Evolutionary conservation across 768 basidiomycete species (phyloP).

Genomic region (Neoboletus magnificus): DNA sequence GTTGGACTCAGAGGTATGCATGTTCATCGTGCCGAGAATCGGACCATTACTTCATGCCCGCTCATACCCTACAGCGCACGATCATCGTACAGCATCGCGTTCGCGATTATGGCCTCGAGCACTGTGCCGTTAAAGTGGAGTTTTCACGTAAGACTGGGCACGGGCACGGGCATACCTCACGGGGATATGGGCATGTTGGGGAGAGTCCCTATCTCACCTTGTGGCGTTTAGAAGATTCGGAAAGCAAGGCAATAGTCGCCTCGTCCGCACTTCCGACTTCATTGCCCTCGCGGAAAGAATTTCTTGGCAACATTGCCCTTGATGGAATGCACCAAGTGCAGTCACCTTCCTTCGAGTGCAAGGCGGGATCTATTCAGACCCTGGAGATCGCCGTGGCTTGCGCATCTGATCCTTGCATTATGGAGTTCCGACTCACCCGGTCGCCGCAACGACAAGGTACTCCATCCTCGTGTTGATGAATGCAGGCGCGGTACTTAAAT

Average conservation of each 20-base stretch:
- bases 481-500: not conserved
- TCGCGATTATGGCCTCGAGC: slow-evolving; percentile 24
- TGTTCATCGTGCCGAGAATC: not conserved
- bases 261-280: slow-evolving; percentile 8
- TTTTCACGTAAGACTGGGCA: slow-evolving; percentile 1
- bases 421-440: slow-evolving; percentile 19
- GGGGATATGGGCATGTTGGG: slow-evolving; percentile 16
- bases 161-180: not conserved
- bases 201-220: slow-evolving; percentile 13
- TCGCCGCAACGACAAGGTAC: slow-evolving; percentile 22
- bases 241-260: slow-evolving; percentile 3
- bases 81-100: slow-evolving; percentile 22
- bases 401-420: slow-evolving; percentile 18
- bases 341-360: slow-evolving; percentile 15
- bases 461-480: not conserved
- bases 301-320: slow-evolving; percentile 18
- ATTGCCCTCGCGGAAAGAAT: slow-evolving; percentile 7
- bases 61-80: slow-evolving; percentile 5
- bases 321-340: slow-evolving; percentile 3
- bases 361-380: slow-evolving; percentile 16
- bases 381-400: slow-evolving; percentile 23
- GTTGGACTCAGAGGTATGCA: slow-evolving; percentile 15
- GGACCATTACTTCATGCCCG: not conserved
- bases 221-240: slow-evolving; percentile 16
- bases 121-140: slow-evolving; percentile 14